Percentiles rank a stretch among this genome's conserved stretches.
These are phyloP conservation scores for Ceratocystis albifundus DNA, from an alignment of 2,329 filamentous ascomycete genomes.

Conservation along the genomic window DNA sequence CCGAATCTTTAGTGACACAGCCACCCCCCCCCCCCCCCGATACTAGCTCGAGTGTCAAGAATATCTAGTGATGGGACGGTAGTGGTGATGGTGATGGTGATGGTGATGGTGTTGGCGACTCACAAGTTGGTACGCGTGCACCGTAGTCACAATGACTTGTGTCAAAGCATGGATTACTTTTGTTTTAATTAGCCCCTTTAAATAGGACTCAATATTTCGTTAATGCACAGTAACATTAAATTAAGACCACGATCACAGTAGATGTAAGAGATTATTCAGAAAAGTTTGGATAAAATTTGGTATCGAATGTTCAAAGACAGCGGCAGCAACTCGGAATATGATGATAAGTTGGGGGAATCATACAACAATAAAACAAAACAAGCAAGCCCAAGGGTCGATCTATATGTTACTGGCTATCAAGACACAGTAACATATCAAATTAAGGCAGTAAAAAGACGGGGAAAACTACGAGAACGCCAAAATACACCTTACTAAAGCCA, in stretches of 20 bases:
- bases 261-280: too few relatives aligned
- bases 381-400: slow-evolving; percentile 5
- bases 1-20: slow-evolving; percentile 26
- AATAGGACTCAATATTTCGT: too few relatives aligned
- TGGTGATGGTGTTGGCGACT: slow-evolving; percentile 14
- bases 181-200: too few relatives aligned
- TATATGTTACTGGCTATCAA: not conserved
- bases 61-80: slow-evolving; percentile 19
- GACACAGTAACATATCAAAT: not conserved
- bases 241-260: not conserved
- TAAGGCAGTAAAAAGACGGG: slow-evolving; percentile 1
- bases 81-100: not conserved
- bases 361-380: slow-evolving; percentile 22
- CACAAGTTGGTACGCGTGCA: slow-evolving; percentile 33
- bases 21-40: too few relatives aligned
- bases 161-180: not conserved
- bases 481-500: not conserved
- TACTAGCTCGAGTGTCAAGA: not conserved
- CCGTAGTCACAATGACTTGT: slow-evolving; percentile 35
- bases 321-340: slow-evolving; percentile 16
- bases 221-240: not conserved
- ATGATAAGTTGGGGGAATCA: slow-evolving; percentile 22
- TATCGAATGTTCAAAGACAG: slow-evolving; percentile 14
- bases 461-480: slow-evolving; percentile 4
- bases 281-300: slow-evolving; percentile 12